These are phyloP conservation scores for Microcera coccophila DNA, from an alignment of 2,329 filamentous ascomycete genomes.

Conservation along the genomic window DNA sequence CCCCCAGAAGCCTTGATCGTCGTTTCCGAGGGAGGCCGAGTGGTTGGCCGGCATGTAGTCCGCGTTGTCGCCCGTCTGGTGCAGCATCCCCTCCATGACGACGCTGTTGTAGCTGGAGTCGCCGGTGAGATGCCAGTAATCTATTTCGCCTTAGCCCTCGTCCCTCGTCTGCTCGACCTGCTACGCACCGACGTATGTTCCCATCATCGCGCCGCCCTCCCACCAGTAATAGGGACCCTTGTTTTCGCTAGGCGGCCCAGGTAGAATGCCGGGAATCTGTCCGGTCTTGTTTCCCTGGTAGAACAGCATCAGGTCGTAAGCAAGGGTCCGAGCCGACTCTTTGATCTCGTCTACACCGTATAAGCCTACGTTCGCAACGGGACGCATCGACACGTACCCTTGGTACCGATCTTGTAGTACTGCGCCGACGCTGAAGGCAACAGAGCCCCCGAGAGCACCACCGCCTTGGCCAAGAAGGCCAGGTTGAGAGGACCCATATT, in stretches of 20 bases:
- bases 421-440: slow-evolving; percentile 20
- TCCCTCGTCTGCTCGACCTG: not conserved
- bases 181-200: slow-evolving; percentile 53
- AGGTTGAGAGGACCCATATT: slow-evolving; percentile 1
- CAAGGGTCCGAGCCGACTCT: slow-evolving; percentile 43
- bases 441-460: slow-evolving; percentile 14
- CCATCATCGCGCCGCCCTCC: slow-evolving; percentile 67
- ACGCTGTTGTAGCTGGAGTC: slow-evolving; percentile 60
- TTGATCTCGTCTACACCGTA: slow-evolving; percentile 42
- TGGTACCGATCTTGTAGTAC: slow-evolving; percentile 30
- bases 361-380: not conserved
- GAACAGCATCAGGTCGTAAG: slow-evolving; percentile 48
- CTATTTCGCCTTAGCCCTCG: slow-evolving; percentile 5
- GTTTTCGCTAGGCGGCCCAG: slow-evolving; percentile 46
- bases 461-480: slow-evolving; percentile 10
- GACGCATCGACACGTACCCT: slow-evolving; percentile 20
- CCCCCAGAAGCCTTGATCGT: slow-evolving; percentile 69
- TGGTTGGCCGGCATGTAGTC: slow-evolving; percentile 61
- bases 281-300: slow-evolving; percentile 51
- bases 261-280: slow-evolving; percentile 53
- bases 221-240: slow-evolving; percentile 67
- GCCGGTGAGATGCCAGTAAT: slow-evolving; percentile 67
- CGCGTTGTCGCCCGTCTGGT: slow-evolving; percentile 53
- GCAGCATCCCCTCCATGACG: slow-evolving; percentile 53
- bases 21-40: slow-evolving; percentile 60